Evolutionary conservation across 2,329 filamentous ascomycete genomes (phyloP).

Genomic region (Fusarium albidum): DNA sequence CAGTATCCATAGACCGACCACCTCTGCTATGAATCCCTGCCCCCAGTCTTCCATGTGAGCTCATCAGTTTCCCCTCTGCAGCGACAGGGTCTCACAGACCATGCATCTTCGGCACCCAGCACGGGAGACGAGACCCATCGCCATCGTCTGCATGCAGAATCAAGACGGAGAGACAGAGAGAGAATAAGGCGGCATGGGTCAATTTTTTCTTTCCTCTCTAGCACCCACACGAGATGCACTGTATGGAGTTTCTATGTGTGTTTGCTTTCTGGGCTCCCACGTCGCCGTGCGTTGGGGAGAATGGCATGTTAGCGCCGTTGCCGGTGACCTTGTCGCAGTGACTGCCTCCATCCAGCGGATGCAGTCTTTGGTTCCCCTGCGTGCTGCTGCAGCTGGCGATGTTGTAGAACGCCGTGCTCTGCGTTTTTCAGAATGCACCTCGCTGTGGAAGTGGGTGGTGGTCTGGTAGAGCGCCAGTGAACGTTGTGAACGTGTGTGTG

Average conservation of each 20-base stretch:
- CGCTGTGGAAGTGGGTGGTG: constrained; percentile 28
- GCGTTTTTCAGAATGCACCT: constrained; percentile 21
- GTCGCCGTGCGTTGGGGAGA: constrained; percentile 16
- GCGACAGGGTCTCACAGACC: constrained; percentile 31
- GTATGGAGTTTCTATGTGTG: constrained; percentile 20
- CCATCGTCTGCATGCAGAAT: constrained; percentile 27
- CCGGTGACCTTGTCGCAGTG: constrained; percentile 25
- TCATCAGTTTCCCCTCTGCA: constrained; percentile 13
- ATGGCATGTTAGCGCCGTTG: constrained; percentile 24
- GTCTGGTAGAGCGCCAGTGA: neutral
- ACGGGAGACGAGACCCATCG: constrained; percentile 24
- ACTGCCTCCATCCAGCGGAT: constrained; percentile 22
- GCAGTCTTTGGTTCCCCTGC: constrained; percentile 18
- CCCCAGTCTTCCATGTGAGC: constrained; percentile 3
- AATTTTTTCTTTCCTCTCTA: neutral
- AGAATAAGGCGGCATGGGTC: constrained; percentile 9
- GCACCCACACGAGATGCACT: constrained; percentile 8
- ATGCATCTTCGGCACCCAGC: constrained; percentile 24
- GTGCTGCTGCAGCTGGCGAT: constrained; percentile 4
- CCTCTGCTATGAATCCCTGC: constrained; percentile 3
- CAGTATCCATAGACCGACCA: too few species aligned
- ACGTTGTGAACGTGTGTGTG: constrained; percentile 12
- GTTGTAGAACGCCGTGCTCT: constrained; percentile 22
- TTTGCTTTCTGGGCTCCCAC: constrained; percentile 9
- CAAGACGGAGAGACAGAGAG: constrained; percentile 12